Base-by-base conservation (phyloP, 2,329 filamentous ascomycete species). In the Nemania serpens region DNA sequence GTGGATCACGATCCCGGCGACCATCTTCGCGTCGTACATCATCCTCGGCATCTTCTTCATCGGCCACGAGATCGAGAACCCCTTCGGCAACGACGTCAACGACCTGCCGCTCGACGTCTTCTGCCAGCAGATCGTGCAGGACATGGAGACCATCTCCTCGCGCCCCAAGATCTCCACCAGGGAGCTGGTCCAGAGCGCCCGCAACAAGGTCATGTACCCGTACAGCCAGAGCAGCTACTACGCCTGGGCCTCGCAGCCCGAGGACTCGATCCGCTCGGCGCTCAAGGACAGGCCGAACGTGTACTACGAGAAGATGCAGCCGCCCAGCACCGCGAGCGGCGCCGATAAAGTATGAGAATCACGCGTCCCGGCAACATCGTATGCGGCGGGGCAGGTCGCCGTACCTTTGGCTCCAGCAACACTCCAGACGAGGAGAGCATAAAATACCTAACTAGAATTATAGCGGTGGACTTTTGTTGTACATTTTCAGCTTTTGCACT, bases 71-170 rank as follows among this genome's bases (percentile, higher is more conserved):
- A 90, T 95, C 65, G 91, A 95, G 75, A 92, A 95, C 70, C 91
- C 91, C 5, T 95, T 95, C 74, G 91, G 91, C 59, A 82, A 87
- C 65, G 91, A 95, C 65, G 91, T 93, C 68, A 95, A 95, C 71
- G 91, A 95, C 75, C 77, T 93, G 43, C 89, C 89, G 0, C 81
- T 93, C 2, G 91, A 94, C 71, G 78, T 82, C 13, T 96, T 88
- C 79, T 95, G 91, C 76, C 82, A 88, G 39, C 89, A 93, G 70
- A 82, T 95, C 43, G 85, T 88, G 20, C 75, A 82, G 34, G 91
- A 96, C 68, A 80, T 95, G 67, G 89, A 94, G 71, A 85, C 90
- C 59, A 86, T 94, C 67, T 87, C 88, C 20, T 82, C 85, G 37
- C 78, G 77, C 12, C 81, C 84, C 0, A 75, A 82, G 20, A 82